A percentile compares a stretch with the other conserved stretches of the same genome.
These are phyloP conservation scores for Ceratocystis lukuohia DNA, from an alignment of 2,329 filamentous ascomycete genomes.

Conservation along the genomic window DNA sequence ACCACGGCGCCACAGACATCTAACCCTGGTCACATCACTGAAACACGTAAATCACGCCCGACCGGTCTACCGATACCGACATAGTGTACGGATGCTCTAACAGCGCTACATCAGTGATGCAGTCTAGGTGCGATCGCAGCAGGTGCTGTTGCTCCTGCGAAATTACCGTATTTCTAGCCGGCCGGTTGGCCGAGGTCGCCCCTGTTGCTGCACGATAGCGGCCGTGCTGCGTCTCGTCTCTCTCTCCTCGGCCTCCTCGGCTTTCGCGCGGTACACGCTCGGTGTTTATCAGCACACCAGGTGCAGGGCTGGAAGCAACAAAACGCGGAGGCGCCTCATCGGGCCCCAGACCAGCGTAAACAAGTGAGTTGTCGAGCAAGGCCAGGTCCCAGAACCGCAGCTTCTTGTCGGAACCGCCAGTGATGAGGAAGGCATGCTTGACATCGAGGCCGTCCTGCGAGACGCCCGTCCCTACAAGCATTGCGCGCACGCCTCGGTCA, in stretches of 20 bases:
- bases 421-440: slow-evolving; percentile 71
- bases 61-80: slow-evolving; percentile 80
- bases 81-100: slow-evolving; percentile 84
- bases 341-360: slow-evolving; percentile 63
- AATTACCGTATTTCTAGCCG: slow-evolving; percentile 69
- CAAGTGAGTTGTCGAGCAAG: slow-evolving; percentile 60
- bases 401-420: slow-evolving; percentile 78
- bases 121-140: slow-evolving; percentile 74
- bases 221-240: slow-evolving; percentile 9
- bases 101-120: slow-evolving; percentile 75
- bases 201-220: slow-evolving; percentile 21
- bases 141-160: slow-evolving; percentile 77
- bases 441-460: slow-evolving; percentile 56
- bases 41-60: slow-evolving; percentile 79
- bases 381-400: slow-evolving; percentile 87
- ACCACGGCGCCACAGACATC: neutral
- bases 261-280: slow-evolving; percentile 41
- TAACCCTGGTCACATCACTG: slow-evolving; percentile 26
- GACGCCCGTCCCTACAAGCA: slow-evolving; percentile 61
- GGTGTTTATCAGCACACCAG: slow-evolving; percentile 50
- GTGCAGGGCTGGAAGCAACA: slow-evolving; percentile 46
- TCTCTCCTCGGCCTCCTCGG: slow-evolving; percentile 23
- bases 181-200: slow-evolving; percentile 25
- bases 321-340: slow-evolving; percentile 66
- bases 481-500: slow-evolving; percentile 59